These are phyloP conservation scores for Amaranthus cruentus DNA, from an alignment of 148 eudicot species.

Conservation along the genomic window DNA sequence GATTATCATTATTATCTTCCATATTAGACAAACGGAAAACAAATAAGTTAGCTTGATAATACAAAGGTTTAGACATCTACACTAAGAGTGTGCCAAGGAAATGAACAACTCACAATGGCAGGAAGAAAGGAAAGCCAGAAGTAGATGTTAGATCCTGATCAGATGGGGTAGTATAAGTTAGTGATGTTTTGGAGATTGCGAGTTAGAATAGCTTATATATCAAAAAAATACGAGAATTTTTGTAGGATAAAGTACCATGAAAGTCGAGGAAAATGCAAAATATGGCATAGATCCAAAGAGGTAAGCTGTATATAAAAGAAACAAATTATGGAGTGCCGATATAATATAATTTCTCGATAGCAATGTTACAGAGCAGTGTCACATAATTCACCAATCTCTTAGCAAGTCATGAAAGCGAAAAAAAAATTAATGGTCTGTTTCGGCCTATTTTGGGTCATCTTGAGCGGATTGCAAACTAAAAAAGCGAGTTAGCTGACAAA, in stretches of 20 bases:
- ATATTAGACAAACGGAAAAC: not conserved
- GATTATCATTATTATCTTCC: slow-evolving; percentile 48
- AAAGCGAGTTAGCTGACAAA: no score
- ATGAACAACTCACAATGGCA: slow-evolving; percentile 48
- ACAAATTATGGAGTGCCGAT: not conserved
- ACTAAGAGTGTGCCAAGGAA: not conserved
- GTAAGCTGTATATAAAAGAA: slow-evolving; percentile 47
- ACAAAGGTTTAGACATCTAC: not conserved
- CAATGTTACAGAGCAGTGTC: no score
- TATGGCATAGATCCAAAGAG: slow-evolving; percentile 76
- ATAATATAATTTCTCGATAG: no score
- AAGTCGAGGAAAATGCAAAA: slow-evolving; percentile 58
- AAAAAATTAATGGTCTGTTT: no score
- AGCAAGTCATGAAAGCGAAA: no score
- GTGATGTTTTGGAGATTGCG: not conserved
- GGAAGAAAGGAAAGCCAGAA: slow-evolving; percentile 76
- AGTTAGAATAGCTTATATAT: not conserved
- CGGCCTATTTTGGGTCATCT: no score
- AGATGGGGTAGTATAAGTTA: slow-evolving; percentile 10
- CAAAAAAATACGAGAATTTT: not conserved
- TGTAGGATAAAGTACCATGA: slow-evolving; percentile 51
- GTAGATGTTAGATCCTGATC: slow-evolving; percentile 61
- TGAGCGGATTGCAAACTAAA: no score
- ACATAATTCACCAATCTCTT: no score
- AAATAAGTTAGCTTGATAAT: not conserved